Base-by-base conservation (phyloP, 2,329 filamentous ascomycete species). In the Ceratocystis variospora region DNA sequence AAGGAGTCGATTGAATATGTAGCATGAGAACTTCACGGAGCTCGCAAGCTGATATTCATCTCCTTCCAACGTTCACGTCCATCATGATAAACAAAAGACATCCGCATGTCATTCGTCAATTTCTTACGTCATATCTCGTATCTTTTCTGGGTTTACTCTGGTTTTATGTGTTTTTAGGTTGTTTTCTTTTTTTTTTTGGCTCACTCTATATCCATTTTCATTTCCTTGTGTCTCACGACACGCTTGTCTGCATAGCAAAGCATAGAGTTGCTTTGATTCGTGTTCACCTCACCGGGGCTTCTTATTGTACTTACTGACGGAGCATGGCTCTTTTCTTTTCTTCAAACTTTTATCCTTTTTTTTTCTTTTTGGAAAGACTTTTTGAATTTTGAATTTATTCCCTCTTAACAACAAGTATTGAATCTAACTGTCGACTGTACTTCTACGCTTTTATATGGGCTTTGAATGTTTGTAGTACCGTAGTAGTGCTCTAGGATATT, bases 301-400 rank as follows among this genome's bases (percentile, higher is more conserved):
- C 15, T 41, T 12, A 33, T 37, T 48, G 12, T 48, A 17, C 28
- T n/a, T 22, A 1, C 22, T 22, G 25, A 53, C 48, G 19, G 7
- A 53, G 22, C 28, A n/a, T 31, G 6, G 1, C 17, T 48, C 41
- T 6, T 48, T 33, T 46, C 1, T 25, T 50, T 6, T 28, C n/a
- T 17, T 15, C n/a, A 25, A 7, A 10, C 6, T 48, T 62, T 19
- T 46, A n/a, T n/a, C n/a, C 4, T 62, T 12, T 22, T 25, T 28
- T 25, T 22, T 22, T 22, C 22, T 22, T 22, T 22, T 22, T 22
- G 22, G 22, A 22, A 22, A 22, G 22, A 22, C 22, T 12, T 31
- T 41, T 62, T 12, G 61, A 19, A 10, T 62, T 62, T 46, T 25
- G 28, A 62, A 62, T 62, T 46, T 45, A 62, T 41, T n/a, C 10